A percentile compares a stretch with the other conserved stretches of the same genome.
phyloP scores from a whole-genome alignment of 768 basidiomycete genomes.

The Mycena albidolilacea region DNA sequence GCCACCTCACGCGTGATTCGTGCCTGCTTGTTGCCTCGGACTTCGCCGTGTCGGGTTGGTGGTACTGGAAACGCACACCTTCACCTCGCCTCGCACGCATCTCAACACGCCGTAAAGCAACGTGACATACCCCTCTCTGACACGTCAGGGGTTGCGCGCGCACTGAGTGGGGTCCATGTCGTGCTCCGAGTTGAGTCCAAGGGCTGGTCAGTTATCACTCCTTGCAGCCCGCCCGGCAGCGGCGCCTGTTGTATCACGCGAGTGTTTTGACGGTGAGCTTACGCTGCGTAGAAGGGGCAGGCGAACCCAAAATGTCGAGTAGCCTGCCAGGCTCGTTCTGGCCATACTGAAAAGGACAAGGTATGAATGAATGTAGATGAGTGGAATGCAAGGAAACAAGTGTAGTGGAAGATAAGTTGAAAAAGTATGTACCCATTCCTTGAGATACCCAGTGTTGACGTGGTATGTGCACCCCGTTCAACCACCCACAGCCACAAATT shows the following conservation, averaged over 20 bases:
- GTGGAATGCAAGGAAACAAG: background rate
- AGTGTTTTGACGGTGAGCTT: slow-evolving; percentile 44
- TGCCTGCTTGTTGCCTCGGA: too few species aligned
- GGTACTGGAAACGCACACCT: too few species aligned
- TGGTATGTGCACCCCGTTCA: slow-evolving; percentile 42
- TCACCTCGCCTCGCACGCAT: too few species aligned
- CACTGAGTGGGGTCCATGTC: too few species aligned
- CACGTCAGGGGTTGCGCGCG: too few species aligned
- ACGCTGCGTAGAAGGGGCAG: slow-evolving; percentile 47
- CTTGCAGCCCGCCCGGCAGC: slow-evolving; percentile 42
- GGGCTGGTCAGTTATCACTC: slow-evolving; percentile 43
- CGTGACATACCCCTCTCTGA: too few species aligned
- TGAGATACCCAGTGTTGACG: slow-evolving; percentile 39
- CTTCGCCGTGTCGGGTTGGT: too few species aligned
- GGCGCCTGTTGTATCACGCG: slow-evolving; percentile 41
- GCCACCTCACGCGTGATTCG: too few species aligned
- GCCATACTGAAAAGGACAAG: slow-evolving; percentile 39
- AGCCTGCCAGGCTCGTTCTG: slow-evolving; percentile 45
- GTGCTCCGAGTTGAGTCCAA: background rate
- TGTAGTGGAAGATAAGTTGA: too few species aligned
- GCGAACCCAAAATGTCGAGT: slow-evolving; percentile 45
- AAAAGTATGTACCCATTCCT: too few species aligned
- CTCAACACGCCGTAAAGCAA: too few species aligned
- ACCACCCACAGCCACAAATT: slow-evolving; percentile 45
- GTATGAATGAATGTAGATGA: background rate